A percentile compares a stretch with the other conserved stretches of the same genome.
Evolutionary conservation across 441 rosid species (phyloP).

Genomic region (Aquilaria agallochum): DNA sequence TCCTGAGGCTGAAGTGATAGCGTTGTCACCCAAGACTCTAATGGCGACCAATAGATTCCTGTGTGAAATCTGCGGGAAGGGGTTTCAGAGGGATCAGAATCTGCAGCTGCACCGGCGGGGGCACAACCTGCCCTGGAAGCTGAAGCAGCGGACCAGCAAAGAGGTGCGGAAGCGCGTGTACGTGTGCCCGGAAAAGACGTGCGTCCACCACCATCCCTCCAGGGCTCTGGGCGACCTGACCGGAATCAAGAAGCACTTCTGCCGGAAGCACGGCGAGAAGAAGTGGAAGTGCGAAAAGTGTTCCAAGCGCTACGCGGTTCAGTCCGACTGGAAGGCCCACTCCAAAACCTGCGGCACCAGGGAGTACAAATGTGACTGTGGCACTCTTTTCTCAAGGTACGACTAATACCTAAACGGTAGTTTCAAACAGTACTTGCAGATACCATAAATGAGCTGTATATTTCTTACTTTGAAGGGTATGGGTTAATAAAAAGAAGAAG

Average conservation of each 20-base stretch:
- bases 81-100: conserved; percentile 95
- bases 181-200: conserved; percentile 85
- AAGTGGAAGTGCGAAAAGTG: conserved; percentile 97
- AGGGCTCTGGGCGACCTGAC: conserved; percentile 96
- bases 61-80: conserved; percentile 89
- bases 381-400: conserved; percentile 81
- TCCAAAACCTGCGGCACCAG: conserved; percentile 91
- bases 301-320: conserved; percentile 83
- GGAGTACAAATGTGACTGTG: conserved; percentile 93
- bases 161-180: conserved; percentile 79
- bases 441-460: too few relatives aligned
- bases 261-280: conserved; percentile 92
- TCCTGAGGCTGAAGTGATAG: conserved; percentile 98
- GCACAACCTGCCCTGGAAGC: conserved; percentile 96
- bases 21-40: conserved; percentile 86
- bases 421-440: too few relatives aligned
- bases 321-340: conserved; percentile 96
- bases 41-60: conserved; percentile 95
- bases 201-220: conserved; percentile 82
- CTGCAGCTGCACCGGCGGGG: conserved; percentile 90
- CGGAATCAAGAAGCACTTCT: conserved; percentile 91
- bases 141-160: conserved; percentile 85
- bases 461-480: too few relatives aligned
- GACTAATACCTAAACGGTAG: not conserved
- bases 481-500: too few relatives aligned